Evolutionary conservation across 2,329 filamentous ascomycete genomes (phyloP).

Genomic region (Fusarium begoniae): DNA sequence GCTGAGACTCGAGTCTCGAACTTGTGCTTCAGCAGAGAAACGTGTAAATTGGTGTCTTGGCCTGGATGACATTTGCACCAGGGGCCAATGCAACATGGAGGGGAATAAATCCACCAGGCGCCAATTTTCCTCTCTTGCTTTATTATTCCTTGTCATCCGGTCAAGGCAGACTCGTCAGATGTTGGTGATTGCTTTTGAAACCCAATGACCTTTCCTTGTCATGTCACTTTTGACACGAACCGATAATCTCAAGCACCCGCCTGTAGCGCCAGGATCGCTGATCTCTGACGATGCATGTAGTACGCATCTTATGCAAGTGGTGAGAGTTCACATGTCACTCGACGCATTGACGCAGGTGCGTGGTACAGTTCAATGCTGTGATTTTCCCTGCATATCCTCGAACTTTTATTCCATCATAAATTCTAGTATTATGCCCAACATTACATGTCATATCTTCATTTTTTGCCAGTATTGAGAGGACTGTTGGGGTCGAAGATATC

Average conservation of each 20-base stretch:
- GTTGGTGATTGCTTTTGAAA: conserved; percentile 13
- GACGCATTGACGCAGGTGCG: background rate
- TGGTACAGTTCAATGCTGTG: conserved; percentile 1
- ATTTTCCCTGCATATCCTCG: background rate
- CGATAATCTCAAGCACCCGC: conserved; percentile 30
- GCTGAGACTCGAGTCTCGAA: conserved; percentile 38
- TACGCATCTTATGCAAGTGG: conserved; percentile 11
- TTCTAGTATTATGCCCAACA: background rate
- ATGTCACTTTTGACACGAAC: conserved; percentile 37
- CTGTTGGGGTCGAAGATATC: conserved; percentile 68
- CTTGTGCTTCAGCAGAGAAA: background rate
- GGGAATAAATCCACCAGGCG: conserved; percentile 6
- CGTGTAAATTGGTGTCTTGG: conserved; percentile 7
- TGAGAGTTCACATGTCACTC: background rate
- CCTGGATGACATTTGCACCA: background rate
- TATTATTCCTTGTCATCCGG: background rate
- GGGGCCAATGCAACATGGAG: conserved; percentile 6
- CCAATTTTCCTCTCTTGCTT: background rate
- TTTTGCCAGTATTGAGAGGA: conserved; percentile 67
- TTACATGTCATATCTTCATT: conserved; percentile 31
- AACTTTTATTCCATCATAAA: background rate
- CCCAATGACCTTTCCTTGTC: conserved; percentile 15
- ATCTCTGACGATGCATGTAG: conserved; percentile 20
- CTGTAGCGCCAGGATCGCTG: conserved; percentile 29
- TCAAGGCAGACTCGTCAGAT: conserved; percentile 29